These are phyloP conservation scores for Claviceps cyperi DNA, from an alignment of 2,329 filamentous ascomycete species.

Conservation along the genomic window DNA sequence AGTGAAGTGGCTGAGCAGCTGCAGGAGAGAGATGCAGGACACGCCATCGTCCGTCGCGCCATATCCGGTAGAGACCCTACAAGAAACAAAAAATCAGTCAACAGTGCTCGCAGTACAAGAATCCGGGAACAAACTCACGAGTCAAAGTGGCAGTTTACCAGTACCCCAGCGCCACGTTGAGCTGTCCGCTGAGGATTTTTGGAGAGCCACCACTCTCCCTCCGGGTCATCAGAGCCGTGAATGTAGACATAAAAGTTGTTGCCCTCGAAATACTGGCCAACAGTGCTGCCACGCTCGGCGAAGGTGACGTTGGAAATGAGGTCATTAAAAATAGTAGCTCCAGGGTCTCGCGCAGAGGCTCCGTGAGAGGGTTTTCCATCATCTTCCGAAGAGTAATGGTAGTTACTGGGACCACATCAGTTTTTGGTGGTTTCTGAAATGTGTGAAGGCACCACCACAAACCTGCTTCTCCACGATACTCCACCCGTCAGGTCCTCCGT, in stretches of 20 bases:
- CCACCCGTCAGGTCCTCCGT: constrained; percentile 24
- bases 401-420: neutral
- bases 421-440: neutral
- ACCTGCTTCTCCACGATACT: constrained; percentile 11
- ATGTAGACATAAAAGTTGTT: constrained; percentile 90
- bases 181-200: constrained; percentile 26
- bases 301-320: constrained; percentile 64
- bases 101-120: neutral
- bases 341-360: constrained; percentile 7
- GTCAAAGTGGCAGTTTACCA: constrained; percentile 93
- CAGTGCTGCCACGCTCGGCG: constrained; percentile 7
- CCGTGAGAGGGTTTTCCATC: neutral
- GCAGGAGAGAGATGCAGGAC: constrained; percentile 72
- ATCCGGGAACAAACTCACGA: constrained; percentile 26
- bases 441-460: neutral
- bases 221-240: constrained; percentile 60
- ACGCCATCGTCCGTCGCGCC: constrained; percentile 92
- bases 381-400: neutral
- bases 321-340: constrained; percentile 64
- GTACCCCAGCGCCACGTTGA: constrained; percentile 56
- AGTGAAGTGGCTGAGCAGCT: constrained; percentile 79
- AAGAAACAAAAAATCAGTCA: neutral
- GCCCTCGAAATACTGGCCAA: constrained; percentile 71
- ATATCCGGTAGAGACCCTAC: constrained; percentile 77
- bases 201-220: constrained; percentile 58